These are phyloP conservation scores for Scedosporium aurantiacum DNA, from an alignment of 2,329 filamentous ascomycete species.

Conservation along the genomic window DNA sequence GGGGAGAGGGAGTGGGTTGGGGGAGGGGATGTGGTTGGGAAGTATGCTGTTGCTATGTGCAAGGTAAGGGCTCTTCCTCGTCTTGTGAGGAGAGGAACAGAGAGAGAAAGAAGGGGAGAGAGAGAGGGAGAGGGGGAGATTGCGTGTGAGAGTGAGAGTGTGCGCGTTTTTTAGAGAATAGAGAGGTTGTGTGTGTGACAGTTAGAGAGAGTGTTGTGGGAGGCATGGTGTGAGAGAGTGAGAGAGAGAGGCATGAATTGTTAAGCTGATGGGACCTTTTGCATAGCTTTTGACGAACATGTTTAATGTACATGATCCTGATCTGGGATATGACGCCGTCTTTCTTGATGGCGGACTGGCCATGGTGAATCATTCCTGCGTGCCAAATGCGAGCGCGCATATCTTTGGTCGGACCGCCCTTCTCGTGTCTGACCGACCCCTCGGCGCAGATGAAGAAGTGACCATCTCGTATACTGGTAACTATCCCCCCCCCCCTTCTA, in stretches of 20 bases:
- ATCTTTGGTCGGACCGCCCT: constrained; percentile 41
- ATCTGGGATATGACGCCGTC: constrained; percentile 40
- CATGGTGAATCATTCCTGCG: constrained; percentile 53
- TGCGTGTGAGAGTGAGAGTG: too few relatives aligned
- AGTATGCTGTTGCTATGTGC: constrained; percentile 38
- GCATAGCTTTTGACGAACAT: constrained; percentile 49
- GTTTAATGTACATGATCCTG: constrained; percentile 44
- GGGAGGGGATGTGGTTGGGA: constrained; percentile 22
- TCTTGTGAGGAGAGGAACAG: not conserved
- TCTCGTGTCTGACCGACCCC: constrained; percentile 37
- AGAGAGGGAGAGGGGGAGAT: too few relatives aligned
- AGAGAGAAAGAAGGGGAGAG: too few relatives aligned
- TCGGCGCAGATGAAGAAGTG: constrained; percentile 43
- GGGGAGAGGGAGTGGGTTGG: constrained; percentile 30
- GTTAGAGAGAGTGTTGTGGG: constrained; percentile 5
- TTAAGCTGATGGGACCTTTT: not conserved
- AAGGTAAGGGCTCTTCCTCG: constrained; percentile 28
- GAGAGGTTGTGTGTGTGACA: too few relatives aligned
- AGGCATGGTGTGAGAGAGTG: not conserved
- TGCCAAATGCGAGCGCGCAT: constrained; percentile 47
- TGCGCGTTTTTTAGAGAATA: too few relatives aligned
- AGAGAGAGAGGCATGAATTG: constrained; percentile 3
- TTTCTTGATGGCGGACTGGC: constrained; percentile 45
- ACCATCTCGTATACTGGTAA: constrained; percentile 51
- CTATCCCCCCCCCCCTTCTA: not conserved